Base-by-base conservation (phyloP, 2,329 filamentous ascomycete genomes). In the Penicillium sp. region DNA sequence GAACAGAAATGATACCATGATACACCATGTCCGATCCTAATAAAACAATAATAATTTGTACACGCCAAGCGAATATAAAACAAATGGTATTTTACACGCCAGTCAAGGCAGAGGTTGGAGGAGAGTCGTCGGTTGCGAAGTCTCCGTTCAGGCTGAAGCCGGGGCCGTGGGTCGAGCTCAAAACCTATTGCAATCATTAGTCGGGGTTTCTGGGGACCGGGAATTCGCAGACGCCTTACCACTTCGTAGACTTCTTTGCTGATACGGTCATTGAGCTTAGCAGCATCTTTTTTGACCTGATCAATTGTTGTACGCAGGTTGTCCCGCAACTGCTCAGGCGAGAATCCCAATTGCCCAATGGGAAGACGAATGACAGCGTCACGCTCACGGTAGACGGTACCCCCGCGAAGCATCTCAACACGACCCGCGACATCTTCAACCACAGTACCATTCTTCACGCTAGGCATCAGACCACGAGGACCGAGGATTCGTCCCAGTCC, bases 381-480 rank as follows among this genome's bases (percentile, higher is more conserved):
- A 65, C 89, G 84, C 80, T 99, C 95, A 71, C 92, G 87, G 78
- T 96, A 99, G 66, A 93, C 87, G 53, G 88, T 90, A 53, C 88
- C 91, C 60, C 93, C 92, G 14, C 92, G 86, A 76, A 96, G 87
- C 64, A 93, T 91, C 68, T 85, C 85, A 69, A 99, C 90, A 33
- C 87, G 83, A n/a, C 81, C 76, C 53, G 83, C 83, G 16, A 96
- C 84, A 72, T 96, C 89, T 70, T 85, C 88, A 25, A 96, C 92
- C 55, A 99, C 90, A 0, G 95, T 98, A 63, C 92, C 92, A 61
- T 86, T 86, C 81, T 96, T 96, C 59, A 84, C 79, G 73, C 86
- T 96, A 6, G 95, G 95, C 95, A 99, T 98, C 70, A 99, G 77
- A 3, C 93, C 93, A 75, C 86, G 88, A 46, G 96, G 95, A 69